phyloP scores from a whole-genome alignment of 805 yeast species.

The Suhomyces vadensis region DNA sequence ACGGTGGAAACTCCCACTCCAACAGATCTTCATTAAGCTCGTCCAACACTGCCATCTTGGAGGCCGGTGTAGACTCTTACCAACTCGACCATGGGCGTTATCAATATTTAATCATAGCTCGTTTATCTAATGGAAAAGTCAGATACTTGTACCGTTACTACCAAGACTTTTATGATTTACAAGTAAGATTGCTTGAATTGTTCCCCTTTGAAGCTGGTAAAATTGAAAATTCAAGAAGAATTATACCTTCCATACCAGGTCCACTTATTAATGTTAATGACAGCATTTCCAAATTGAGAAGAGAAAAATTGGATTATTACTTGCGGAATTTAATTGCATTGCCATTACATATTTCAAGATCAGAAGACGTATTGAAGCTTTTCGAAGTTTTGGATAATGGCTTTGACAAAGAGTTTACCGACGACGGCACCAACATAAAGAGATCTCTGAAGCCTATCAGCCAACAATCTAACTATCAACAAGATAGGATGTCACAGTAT shows the following conservation, averaged over 20 bases:
- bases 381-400: slow-evolving; percentile 63
- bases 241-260: slow-evolving; percentile 93
- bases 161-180: slow-evolving; percentile 95
- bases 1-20: slow-evolving; percentile 18
- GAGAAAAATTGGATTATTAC: slow-evolving; percentile 55
- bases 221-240: slow-evolving; percentile 70
- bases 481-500: slow-evolving; percentile 54
- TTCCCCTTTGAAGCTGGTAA: slow-evolving; percentile 95
- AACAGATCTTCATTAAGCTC: slow-evolving; percentile 35
- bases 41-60: slow-evolving; percentile 42
- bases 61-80: slow-evolving; percentile 77
- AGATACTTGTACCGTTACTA: slow-evolving; percentile 83
- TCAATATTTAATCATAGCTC: slow-evolving; percentile 78
- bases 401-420: slow-evolving; percentile 55
- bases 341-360: slow-evolving; percentile 74
- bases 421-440: slow-evolving; percentile 15
- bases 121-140: slow-evolving; percentile 63
- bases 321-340: slow-evolving; percentile 60
- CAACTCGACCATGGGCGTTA: slow-evolving; percentile 82
- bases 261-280: slow-evolving; percentile 92
- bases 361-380: slow-evolving; percentile 64
- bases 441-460: slow-evolving; percentile 38
- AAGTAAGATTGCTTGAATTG: slow-evolving; percentile 73
- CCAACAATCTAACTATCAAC: slow-evolving; percentile 46
- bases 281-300: slow-evolving; percentile 52